Evolutionary conservation across 495 filamentous ascomycete species (phyloP), one percentile per base, ranked within the genome.

Genomic region (Physcia stellaris): DNA sequence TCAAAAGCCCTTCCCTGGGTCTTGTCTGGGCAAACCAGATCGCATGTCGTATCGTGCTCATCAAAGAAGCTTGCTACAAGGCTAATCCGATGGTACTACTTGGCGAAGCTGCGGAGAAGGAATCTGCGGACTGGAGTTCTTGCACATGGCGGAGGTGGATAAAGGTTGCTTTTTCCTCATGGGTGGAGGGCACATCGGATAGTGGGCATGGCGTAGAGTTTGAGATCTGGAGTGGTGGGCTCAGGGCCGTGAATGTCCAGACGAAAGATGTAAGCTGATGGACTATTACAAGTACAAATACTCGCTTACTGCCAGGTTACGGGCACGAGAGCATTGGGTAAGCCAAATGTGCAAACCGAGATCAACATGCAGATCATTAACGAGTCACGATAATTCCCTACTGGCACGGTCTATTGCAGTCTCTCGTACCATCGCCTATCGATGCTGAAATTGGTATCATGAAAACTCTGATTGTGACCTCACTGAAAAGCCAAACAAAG

Each of bases 11-110:
- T 0, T 76, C 80, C 6, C 60, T 96, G 37, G 90, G 90, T 0
- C 66, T 94, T 10, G 75, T 87, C 19, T 98, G 90, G 90, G 73
- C 83, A 24, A 92, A 85, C 40, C 82, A 90, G 60, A 75, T 96
- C 29, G 71, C 80, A 2, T 77, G 70, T 47, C 77, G 90, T 6
- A 73, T 98, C 37, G 86, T 82, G 3, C 54, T 98, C 35, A 73
- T 80, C 42, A 87, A 77, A 45, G 63, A 71, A 31, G 13, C 24
- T 4, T 16, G 10, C 1, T 27, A 32, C 16, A 46, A 20, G 32
- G 28, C 32, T 17, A 32, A n/a, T 21, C 16, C 20, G 10, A 12
- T 15, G 10, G 10, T 18, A 2, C 11, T 27, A 6, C 6, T 15
- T 15, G 18, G 9, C 18, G 22, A 31, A 24, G 32, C 15, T 0